A percentile compares a stretch with the other conserved stretches of the same genome.
Evolutionary conservation across 768 basidiomycete species (phyloP).

Genomic region (Jaapia argillacea): DNA sequence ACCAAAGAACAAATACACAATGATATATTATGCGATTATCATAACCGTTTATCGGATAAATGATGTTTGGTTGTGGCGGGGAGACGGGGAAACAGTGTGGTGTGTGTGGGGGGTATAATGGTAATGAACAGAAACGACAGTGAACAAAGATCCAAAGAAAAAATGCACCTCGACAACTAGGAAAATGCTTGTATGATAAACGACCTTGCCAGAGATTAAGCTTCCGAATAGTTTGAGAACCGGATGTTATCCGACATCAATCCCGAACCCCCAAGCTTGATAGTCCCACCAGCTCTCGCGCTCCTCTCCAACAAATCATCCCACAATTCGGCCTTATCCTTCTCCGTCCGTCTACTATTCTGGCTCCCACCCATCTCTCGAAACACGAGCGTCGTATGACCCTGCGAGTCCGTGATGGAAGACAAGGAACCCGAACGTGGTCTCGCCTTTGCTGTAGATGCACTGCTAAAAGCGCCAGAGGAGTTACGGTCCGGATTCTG

Average conservation of each 20-base stretch:
- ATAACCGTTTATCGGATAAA: too few species aligned
- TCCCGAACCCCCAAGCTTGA: constrained; percentile 40
- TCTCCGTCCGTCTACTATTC: constrained; percentile 37
- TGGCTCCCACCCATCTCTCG: constrained; percentile 32
- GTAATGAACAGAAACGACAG: too few species aligned
- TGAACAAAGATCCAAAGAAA: too few species aligned
- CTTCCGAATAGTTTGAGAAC: constrained; percentile 21
- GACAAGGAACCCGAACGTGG: constrained; percentile 9
- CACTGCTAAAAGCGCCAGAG: constrained; percentile 17
- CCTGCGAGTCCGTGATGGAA: constrained; percentile 8
- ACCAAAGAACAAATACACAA: too few species aligned
- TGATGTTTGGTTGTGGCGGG: too few species aligned
- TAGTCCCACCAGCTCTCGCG: constrained; percentile 62
- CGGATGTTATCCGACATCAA: constrained; percentile 34
- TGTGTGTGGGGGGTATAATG: too few species aligned
- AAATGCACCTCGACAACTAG: too few species aligned
- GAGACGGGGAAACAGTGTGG: too few species aligned
- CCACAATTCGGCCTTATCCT: constrained; percentile 68
- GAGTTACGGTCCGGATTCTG: background rate
- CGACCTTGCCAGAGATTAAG: constrained; percentile 4
- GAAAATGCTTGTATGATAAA: too few species aligned
- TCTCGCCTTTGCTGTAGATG: constrained; percentile 18
- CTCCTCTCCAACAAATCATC: constrained; percentile 58
- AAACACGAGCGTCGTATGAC: constrained; percentile 31
- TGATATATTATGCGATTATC: too few species aligned